A percentile compares a stretch with the other conserved stretches of the same genome.
Evolutionary conservation across 1,284 basidiomycete genomes (phyloP).

Genomic region (Cryptococcus sp.): DNA sequence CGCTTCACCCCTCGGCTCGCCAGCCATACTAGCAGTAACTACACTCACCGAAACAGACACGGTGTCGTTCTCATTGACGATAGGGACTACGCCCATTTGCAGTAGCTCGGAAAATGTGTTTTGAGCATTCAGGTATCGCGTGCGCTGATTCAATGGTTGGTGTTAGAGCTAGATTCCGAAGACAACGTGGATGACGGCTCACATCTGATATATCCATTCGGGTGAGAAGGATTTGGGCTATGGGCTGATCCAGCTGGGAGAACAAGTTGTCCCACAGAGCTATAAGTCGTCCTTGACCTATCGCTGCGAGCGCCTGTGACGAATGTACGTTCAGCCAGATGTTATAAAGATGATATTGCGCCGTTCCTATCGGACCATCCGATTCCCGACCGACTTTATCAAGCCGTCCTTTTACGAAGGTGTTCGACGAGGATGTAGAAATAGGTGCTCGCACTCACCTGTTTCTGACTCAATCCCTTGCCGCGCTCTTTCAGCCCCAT

Average conservation of each 20-base stretch:
- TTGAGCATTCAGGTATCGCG: conserved; percentile 89
- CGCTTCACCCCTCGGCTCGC: neutral
- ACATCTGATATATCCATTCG: conserved; percentile 96
- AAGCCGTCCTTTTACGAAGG: no score
- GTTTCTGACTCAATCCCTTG: conserved; percentile 84
- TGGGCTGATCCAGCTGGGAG: conserved; percentile 86
- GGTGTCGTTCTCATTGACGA: conserved; percentile 97
- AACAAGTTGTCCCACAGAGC: conserved; percentile 97
- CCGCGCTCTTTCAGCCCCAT: conserved; percentile 82
- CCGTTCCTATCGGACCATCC: no score
- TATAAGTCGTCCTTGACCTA: conserved; percentile 94
- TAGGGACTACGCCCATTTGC: conserved; percentile 86
- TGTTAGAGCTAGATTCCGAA: neutral
- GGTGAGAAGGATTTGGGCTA: conserved; percentile 92
- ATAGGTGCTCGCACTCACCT: conserved; percentile 58
- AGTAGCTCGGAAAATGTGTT: conserved; percentile 88
- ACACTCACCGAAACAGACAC: conserved; percentile 84
- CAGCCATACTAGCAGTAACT: neutral
- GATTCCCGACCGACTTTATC: no score
- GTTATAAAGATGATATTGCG: no score
- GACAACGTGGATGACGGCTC: conserved; percentile 38
- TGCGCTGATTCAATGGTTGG: conserved; percentile 61
- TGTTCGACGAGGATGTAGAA: no score
- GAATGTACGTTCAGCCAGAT: no score
- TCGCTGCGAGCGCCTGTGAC: conserved; percentile 82